phyloP scores from a whole-genome alignment of 2,329 filamentous ascomycete species.

The Endocalyx cinctus region DNA sequence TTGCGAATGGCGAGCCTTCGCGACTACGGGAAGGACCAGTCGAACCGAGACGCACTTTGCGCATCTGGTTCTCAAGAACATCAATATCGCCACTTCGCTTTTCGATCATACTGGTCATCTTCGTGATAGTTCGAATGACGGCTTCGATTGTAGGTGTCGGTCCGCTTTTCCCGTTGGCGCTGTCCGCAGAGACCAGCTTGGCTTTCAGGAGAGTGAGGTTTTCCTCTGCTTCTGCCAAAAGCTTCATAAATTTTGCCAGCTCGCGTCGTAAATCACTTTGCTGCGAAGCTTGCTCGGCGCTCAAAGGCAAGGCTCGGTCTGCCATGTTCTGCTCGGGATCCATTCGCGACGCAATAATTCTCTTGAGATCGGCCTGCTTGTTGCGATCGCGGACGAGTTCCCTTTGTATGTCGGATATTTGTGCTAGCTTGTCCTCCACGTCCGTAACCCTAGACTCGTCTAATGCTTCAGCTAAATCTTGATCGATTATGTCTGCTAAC shows the following conservation, averaged over 20 bases:
- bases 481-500: slow-evolving; percentile 59
- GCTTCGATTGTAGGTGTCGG: slow-evolving; percentile 77
- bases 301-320: slow-evolving; percentile 68
- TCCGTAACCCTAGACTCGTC: slow-evolving; percentile 64
- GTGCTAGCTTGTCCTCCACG: slow-evolving; percentile 63
- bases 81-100: slow-evolving; percentile 88
- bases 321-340: slow-evolving; percentile 65
- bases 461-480: slow-evolving; percentile 59
- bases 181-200: slow-evolving; percentile 60
- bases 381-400: slow-evolving; percentile 69
- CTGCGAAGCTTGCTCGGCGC: slow-evolving; percentile 75
- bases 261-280: slow-evolving; percentile 77
- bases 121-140: slow-evolving; percentile 83
- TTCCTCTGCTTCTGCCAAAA: slow-evolving; percentile 76
- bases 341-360: slow-evolving; percentile 64
- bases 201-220: slow-evolving; percentile 73
- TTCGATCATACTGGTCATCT: slow-evolving; percentile 90
- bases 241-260: slow-evolving; percentile 69
- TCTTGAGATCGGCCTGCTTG: slow-evolving; percentile 74
- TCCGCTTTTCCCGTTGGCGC: slow-evolving; percentile 40
- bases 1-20: slow-evolving; percentile 36
- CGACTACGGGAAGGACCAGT: slow-evolving; percentile 38
- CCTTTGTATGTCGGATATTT: slow-evolving; percentile 62
- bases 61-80: slow-evolving; percentile 81
- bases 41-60: slow-evolving; percentile 57